A percentile compares a stretch with the other conserved stretches of the same genome.
phyloP scores from a whole-genome alignment of 169 alveolate species.

The Plasmodium fragile region DNA sequence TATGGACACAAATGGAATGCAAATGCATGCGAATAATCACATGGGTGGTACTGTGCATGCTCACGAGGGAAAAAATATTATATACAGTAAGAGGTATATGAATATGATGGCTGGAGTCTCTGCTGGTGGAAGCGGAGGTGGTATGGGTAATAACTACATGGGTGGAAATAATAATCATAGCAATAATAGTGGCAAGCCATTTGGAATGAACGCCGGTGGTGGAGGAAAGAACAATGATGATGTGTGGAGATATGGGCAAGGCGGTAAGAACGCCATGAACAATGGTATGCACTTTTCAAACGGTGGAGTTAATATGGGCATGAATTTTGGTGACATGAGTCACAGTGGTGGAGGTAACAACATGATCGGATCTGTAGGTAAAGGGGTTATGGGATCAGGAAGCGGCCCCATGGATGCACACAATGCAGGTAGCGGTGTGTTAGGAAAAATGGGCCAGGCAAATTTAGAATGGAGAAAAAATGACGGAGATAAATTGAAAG shows the following conservation, averaged over 20 bases:
- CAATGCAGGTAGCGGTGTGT: not conserved
- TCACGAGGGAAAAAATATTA: not conserved
- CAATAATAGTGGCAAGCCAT: not conserved
- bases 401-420: not conserved
- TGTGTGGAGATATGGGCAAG: constrained; percentile 16
- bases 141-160: not conserved
- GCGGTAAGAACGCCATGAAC: not conserved
- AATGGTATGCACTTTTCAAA: not conserved
- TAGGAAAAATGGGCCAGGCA: not conserved
- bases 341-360: not conserved
- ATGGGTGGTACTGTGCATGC: not conserved
- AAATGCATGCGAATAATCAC: not conserved
- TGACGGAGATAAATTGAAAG: constrained; percentile 68
- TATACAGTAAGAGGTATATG: not conserved
- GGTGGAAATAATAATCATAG: constrained; percentile 8
- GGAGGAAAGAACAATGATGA: constrained; percentile 31
- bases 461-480: constrained; percentile 54
- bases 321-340: constrained; percentile 10
- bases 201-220: not conserved
- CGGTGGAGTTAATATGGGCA: not conserved
- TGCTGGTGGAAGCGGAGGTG: constrained; percentile 2
- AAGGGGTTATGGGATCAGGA: not conserved
- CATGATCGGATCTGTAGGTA: not conserved
- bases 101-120: not conserved
- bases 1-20: constrained; percentile 3